phyloP scores from a whole-genome alignment of 192 early-diverging fungal species.

The Backusella tuberculispora region DNA sequence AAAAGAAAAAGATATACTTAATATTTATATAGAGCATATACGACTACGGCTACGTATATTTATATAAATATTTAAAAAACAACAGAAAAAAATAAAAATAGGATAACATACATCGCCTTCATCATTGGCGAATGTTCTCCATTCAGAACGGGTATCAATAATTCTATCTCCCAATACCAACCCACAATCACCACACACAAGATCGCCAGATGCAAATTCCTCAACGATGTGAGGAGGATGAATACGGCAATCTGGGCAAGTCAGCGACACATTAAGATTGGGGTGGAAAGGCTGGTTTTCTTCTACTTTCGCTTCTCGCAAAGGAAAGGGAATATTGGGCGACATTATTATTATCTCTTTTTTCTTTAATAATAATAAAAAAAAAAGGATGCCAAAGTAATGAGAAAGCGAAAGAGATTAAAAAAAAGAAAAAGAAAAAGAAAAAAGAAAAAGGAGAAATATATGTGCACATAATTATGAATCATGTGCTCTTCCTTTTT shows the following conservation, averaged over 20 bases:
- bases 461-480: neutral
- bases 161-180: conserved; percentile 85
- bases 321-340: conserved; percentile 21
- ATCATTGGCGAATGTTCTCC: conserved; percentile 95
- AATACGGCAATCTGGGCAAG: conserved; percentile 82
- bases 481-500: too few species aligned
- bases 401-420: neutral
- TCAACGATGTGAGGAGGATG: conserved; percentile 86
- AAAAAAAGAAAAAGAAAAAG: neutral
- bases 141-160: conserved; percentile 94
- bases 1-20: neutral
- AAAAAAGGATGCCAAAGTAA: neutral
- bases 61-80: neutral
- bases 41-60: neutral
- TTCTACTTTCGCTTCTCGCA: conserved; percentile 24
- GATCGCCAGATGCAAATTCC: conserved; percentile 86
- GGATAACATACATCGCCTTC: conserved; percentile 65
- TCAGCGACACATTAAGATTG: conserved; percentile 61
- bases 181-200: conserved; percentile 95
- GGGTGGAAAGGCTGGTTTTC: conserved; percentile 27
- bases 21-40: neutral
- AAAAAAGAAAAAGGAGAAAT: neutral
- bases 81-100: neutral
- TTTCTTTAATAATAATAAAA: neutral
- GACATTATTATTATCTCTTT: conserved; percentile 2